Base-by-base conservation (phyloP, 2,329 filamentous ascomycete genomes). In the Phyllachora maydis region DNA sequence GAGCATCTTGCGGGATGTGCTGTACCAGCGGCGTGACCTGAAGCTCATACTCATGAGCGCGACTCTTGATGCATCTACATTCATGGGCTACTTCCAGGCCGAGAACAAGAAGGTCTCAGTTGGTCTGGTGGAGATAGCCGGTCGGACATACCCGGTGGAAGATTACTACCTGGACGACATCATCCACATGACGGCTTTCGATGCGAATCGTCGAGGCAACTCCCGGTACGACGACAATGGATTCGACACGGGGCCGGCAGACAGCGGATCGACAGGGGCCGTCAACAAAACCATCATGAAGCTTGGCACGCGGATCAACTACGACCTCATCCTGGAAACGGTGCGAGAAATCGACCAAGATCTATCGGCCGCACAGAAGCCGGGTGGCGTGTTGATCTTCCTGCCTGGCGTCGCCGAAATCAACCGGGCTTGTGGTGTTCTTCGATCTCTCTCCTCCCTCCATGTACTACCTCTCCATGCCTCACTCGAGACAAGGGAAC, bases 31-130 rank as follows among this genome's bases (percentile, higher is more conserved):
- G 23, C 72, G 69, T 36, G 77, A 90, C 31, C 60, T 95, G 18
- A 92, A 85, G 45, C 62, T 95, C 19, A 70, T 98, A 8, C 57
- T 98, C 17, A 98, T 98, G 88, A 92, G 81, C 46, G 85, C 85
- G 2, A 98, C 85, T 1, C 65, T 95, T 3, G 83, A 98, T 46
- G 82, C 85, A 2, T 64, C 70, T 1, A 69, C 82, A 0, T 95
- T 95, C 45, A 69, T 69, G 33, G 54, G 67, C 26, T 95, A 95
- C 46, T 95, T 95, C 49, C 65, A 61, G 5, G 62, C 62, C 2
- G 64, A 69, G 24, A 64, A 63, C n/a, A 28, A 32, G 16, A 24
- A 30, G 2, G 42, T 66, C 8, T 59, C 56, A 4, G 83, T 95
- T 15, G 81, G 78, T 6, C 54, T 70, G 28, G 74, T 95, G 7